Percentiles rank a stretch among this genome's conserved stretches.
These are phyloP conservation scores for Trichoderma oligosporum DNA, from an alignment of 2,329 filamentous ascomycete genomes.

Conservation along the genomic window DNA sequence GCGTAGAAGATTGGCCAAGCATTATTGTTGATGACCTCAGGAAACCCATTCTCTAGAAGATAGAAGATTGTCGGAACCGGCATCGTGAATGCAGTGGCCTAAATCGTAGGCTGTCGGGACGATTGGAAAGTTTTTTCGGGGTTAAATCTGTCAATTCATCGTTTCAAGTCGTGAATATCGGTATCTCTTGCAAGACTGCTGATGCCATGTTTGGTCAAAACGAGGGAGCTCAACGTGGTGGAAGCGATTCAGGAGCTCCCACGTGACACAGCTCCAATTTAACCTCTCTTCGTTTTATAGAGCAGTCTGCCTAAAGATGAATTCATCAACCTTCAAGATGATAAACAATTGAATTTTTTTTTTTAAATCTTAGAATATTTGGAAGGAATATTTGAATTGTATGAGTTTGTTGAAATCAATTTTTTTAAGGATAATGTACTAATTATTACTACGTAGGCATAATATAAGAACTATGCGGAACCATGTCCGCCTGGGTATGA, in stretches of 20 bases:
- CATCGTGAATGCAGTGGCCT: slow-evolving; percentile 37
- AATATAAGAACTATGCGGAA: neutral
- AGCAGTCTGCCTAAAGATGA: neutral
- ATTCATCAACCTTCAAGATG: neutral
- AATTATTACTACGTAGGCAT: slow-evolving; percentile 1
- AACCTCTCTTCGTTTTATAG: neutral
- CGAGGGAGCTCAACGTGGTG: neutral
- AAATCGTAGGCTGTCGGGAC: neutral
- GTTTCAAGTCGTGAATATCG: neutral
- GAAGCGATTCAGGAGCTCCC: slow-evolving; percentile 16
- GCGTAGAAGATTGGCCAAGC: slow-evolving; percentile 42
- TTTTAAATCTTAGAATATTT: neutral
- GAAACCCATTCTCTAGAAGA: slow-evolving; percentile 46
- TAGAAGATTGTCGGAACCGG: slow-evolving; percentile 50
- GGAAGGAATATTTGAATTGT: neutral
- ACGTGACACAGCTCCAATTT: slow-evolving; percentile 19
- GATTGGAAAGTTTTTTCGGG: neutral
- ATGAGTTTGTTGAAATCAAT: neutral
- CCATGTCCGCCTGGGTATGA: slow-evolving; percentile 1
- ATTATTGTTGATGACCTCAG: slow-evolving; percentile 46
- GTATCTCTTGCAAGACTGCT: neutral
- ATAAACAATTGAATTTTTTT: neutral
- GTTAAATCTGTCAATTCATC: slow-evolving; percentile 2
- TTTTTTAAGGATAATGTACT: neutral
- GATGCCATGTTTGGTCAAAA: neutral